Evolutionary conservation across 2,329 filamentous ascomycete species (phyloP).

Genomic region (Colletotrichum chlorophyti): DNA sequence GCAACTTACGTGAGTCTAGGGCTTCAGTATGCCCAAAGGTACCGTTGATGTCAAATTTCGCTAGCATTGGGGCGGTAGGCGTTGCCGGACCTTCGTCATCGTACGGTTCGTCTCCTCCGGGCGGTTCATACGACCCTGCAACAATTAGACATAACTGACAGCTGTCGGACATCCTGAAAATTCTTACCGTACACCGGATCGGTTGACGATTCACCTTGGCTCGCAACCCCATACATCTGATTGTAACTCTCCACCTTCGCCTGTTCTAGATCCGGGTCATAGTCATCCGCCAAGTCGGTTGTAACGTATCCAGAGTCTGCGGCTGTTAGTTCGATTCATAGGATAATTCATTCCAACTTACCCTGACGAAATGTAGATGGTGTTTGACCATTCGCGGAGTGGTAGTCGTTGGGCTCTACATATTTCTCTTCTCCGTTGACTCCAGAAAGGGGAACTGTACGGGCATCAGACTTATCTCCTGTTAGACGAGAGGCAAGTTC

Average conservation of each 20-base stretch:
- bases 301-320: slow-evolving; percentile 1
- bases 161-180: no score
- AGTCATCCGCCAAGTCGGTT: background rate
- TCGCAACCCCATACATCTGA: background rate
- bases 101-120: slow-evolving; percentile 37
- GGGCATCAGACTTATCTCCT: background rate
- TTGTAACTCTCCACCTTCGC: background rate
- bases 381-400: background rate
- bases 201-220: slow-evolving; percentile 11
- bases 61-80: background rate
- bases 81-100: slow-evolving; percentile 29
- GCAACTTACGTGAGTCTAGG: slow-evolving; percentile 45
- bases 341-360: background rate
- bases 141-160: background rate
- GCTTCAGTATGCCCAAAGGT: slow-evolving; percentile 13
- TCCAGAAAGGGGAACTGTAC: background rate
- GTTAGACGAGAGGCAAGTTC: background rate
- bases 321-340: background rate
- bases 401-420: background rate
- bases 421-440: background rate
- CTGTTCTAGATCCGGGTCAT: background rate
- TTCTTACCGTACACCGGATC: slow-evolving; percentile 22
- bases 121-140: slow-evolving; percentile 16
- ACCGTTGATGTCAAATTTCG: slow-evolving; percentile 8
- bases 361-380: background rate